These are phyloP conservation scores for Blastobotrys petasosporus DNA, from an alignment of 1,139 yeast species.

Conservation along the genomic window DNA sequence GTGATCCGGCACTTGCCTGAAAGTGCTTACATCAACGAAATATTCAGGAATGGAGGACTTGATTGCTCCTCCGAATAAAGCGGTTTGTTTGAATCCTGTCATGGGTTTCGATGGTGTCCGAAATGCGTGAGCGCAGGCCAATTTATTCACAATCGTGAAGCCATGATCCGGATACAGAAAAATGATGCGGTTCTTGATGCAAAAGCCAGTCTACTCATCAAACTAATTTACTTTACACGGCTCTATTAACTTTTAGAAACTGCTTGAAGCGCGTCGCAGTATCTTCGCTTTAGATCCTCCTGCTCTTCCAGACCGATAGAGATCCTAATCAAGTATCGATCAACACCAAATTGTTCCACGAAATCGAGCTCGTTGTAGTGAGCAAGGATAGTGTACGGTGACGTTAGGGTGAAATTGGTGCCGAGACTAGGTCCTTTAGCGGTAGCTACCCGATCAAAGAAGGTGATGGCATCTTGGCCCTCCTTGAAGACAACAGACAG, in stretches of 20 bases:
- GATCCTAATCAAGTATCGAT: conserved; percentile 68
- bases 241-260: no score
- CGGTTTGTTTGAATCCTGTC: conserved; percentile 5
- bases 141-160: no score
- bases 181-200: no score
- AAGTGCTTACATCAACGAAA: conserved; percentile 61
- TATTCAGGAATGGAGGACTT: conserved; percentile 48
- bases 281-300: conserved; percentile 28
- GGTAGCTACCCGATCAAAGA: conserved; percentile 67
- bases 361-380: conserved; percentile 82
- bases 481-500: conserved; percentile 69
- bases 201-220: no score
- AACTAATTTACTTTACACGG: no score
- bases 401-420: conserved; percentile 84
- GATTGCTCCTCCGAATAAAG: conserved; percentile 76
- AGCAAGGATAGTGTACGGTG: conserved; percentile 88
- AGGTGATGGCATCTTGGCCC: conserved; percentile 59
- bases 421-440: conserved; percentile 95
- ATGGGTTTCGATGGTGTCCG: not conserved
- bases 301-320: conserved; percentile 66
- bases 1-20: conserved; percentile 80
- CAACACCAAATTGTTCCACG: conserved; percentile 80
- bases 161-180: no score
- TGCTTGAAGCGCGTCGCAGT: no score
- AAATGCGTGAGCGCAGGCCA: no score